Percentiles rank a stretch among this genome's conserved stretches.
Conservation (phyloP, 2,329 filamentous ascomycete genomes). For the Coleophoma cylindrospora region DNA sequence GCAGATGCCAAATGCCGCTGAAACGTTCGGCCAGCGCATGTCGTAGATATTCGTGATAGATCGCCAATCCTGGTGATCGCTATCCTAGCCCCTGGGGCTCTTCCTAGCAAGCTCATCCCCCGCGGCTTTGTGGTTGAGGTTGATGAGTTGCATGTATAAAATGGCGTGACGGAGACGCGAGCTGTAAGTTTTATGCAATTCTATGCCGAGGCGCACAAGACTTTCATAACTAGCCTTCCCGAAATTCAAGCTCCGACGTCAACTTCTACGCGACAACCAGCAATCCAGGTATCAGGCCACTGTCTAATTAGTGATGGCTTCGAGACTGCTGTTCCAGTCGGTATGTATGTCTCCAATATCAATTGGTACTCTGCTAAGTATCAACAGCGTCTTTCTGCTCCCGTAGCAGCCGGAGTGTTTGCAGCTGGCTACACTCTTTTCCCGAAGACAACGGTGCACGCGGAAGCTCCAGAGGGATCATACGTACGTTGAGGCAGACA, state of each 20-base stretch:
- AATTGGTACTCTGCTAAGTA: slow-evolving; percentile 14
- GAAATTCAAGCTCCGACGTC: slow-evolving; percentile 9
- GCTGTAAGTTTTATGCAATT: not conserved
- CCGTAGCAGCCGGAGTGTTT: slow-evolving; percentile 34
- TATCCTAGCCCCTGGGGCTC: not conserved
- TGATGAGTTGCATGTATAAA: not conserved
- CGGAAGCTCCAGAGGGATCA: slow-evolving; percentile 34
- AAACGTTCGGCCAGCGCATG: slow-evolving; percentile 34
- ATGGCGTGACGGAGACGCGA: not conserved
- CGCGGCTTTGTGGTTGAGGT: not conserved
- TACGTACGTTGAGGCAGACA: slow-evolving; percentile 14
- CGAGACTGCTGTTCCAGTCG: slow-evolving; percentile 45
- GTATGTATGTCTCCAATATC: slow-evolving; percentile 27
- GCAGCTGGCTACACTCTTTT: slow-evolving; percentile 39
- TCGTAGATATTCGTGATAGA: slow-evolving; percentile 43
- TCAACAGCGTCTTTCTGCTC: slow-evolving; percentile 38
- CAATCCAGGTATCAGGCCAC: slow-evolving; percentile 17
- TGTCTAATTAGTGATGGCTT: slow-evolving; percentile 40
- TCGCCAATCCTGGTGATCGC: slow-evolving; percentile 23
- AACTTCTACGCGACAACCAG: slow-evolving; percentile 8
- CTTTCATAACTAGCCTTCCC: slow-evolving; percentile 15
- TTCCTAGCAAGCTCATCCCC: not conserved
- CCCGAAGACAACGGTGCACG: slow-evolving; percentile 38
- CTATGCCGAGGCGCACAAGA: slow-evolving; percentile 10
- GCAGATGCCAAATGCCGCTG: slow-evolving; percentile 4